These are phyloP conservation scores for Suhomyces ambrosiae DNA, from an alignment of 1,139 yeast genomes.

Conservation along the genomic window DNA sequence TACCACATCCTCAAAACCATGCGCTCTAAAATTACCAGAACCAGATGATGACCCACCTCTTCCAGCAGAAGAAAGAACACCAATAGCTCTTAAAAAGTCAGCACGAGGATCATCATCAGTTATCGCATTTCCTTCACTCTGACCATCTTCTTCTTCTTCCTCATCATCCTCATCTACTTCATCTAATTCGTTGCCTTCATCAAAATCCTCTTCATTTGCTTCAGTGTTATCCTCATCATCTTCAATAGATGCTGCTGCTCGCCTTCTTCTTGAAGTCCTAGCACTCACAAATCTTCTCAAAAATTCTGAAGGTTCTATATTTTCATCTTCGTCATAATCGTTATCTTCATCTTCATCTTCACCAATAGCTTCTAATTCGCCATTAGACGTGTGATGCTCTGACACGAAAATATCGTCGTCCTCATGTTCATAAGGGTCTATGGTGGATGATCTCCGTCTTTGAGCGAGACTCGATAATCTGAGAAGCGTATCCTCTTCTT, in stretches of 20 bases:
- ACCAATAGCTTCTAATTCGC: slow-evolving; percentile 20
- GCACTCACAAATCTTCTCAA: slow-evolving; percentile 26
- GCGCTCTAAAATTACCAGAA: slow-evolving; percentile 8
- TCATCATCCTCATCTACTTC: slow-evolving; percentile 19
- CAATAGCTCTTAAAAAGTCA: slow-evolving; percentile 33
- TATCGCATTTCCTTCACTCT: slow-evolving; percentile 18
- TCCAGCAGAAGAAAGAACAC: slow-evolving; percentile 22
- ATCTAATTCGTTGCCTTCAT: slow-evolving; percentile 20
- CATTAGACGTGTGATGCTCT: slow-evolving; percentile 17
- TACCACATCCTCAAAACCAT: slow-evolving; percentile 38
- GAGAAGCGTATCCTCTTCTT: slow-evolving; percentile 15
- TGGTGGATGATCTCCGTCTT: slow-evolving; percentile 11
- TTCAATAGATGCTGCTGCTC: not conserved
- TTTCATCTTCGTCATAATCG: slow-evolving; percentile 24
- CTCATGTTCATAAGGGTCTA: slow-evolving; percentile 16
- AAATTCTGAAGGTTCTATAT: slow-evolving; percentile 27
- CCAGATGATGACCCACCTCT: slow-evolving; percentile 5
- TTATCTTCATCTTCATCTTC: slow-evolving; percentile 21
- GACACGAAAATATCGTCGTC: slow-evolving; percentile 19
- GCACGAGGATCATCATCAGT: slow-evolving; percentile 29
- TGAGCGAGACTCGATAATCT: slow-evolving; percentile 19
- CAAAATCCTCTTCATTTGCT: slow-evolving; percentile 6
- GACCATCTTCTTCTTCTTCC: slow-evolving; percentile 20
- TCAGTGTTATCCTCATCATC: slow-evolving; percentile 1
- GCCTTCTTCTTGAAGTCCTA: slow-evolving; percentile 4